phyloP scores from a whole-genome alignment of 306 rosid species.

The Phaseolus lunatus region DNA sequence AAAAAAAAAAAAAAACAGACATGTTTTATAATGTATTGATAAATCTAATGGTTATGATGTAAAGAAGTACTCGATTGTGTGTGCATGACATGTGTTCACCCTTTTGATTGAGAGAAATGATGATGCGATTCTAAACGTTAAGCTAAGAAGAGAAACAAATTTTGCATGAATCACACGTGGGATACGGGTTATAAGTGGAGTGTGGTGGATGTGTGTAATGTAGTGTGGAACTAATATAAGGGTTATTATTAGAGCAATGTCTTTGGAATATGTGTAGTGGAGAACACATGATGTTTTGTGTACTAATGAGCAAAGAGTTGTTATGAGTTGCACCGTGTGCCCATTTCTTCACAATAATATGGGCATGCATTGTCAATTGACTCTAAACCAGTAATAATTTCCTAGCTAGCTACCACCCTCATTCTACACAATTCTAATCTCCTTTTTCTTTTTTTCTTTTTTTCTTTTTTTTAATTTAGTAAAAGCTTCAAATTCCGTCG shows the following conservation, averaged over 20 bases:
- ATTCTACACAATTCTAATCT: conserved; percentile 51
- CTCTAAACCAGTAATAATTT: conserved; percentile 36
- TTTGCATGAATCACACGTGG: conserved; percentile 37
- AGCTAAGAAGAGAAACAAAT: neutral
- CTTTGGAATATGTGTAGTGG: conserved; percentile 44
- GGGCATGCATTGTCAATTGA: conserved; percentile 48
- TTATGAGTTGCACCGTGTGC: conserved; percentile 55
- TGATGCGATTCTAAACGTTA: conserved; percentile 4
- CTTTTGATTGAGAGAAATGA: neutral
- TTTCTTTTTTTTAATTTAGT: neutral
- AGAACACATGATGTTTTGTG: conserved; percentile 39
- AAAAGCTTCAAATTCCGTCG: conserved; percentile 29
- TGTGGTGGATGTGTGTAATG: conserved; percentile 31
- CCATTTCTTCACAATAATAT: conserved; percentile 53
- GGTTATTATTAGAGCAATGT: conserved; percentile 39
- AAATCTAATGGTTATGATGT: no score
- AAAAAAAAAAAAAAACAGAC: no score
- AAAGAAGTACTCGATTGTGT: neutral
- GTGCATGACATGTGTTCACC: neutral
- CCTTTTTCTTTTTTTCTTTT: no score
- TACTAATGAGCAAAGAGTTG: conserved; percentile 43
- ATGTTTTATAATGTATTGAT: no score
- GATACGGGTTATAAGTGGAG: neutral
- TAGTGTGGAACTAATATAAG: conserved; percentile 26
- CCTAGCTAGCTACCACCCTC: conserved; percentile 24